These are phyloP conservation scores for Cantharellus cinnabarinus DNA, from an alignment of 768 basidiomycete species.

Conservation along the genomic window DNA sequence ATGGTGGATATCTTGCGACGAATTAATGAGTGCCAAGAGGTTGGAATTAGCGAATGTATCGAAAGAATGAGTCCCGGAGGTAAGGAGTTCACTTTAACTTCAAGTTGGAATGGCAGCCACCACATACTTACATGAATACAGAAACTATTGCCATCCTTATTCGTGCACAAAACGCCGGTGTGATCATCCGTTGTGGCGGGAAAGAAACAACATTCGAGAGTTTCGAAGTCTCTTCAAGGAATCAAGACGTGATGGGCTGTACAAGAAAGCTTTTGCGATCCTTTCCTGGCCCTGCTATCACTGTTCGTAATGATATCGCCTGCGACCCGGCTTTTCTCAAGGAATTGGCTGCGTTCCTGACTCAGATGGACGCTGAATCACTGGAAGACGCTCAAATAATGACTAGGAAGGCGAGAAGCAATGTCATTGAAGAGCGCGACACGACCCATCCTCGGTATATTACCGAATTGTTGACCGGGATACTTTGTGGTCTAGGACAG, in stretches of 20 bases:
- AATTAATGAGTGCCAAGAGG: neutral
- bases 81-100: neutral
- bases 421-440: constrained; percentile 20
- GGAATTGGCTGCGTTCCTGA: constrained; percentile 23
- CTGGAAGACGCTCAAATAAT: constrained; percentile 17
- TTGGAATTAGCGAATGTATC: neutral
- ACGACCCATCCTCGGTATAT: constrained; percentile 28
- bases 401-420: constrained; percentile 17
- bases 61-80: neutral
- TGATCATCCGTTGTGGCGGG: constrained; percentile 14
- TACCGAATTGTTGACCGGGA: constrained; percentile 28
- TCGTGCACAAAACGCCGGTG: constrained; percentile 27
- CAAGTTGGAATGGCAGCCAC: neutral
- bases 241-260: constrained; percentile 17
- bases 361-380: constrained; percentile 18
- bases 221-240: constrained; percentile 18
- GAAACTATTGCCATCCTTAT: constrained; percentile 19
- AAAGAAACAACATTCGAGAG: constrained; percentile 20
- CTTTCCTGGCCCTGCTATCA: constrained; percentile 1
- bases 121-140: neutral
- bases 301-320: neutral
- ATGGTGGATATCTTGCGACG: neutral
- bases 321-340: constrained; percentile 12
- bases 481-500: constrained; percentile 21
- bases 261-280: constrained; percentile 22